Conservation (phyloP, 179 eudicot genomes). For the Silene coronaria region DNA sequence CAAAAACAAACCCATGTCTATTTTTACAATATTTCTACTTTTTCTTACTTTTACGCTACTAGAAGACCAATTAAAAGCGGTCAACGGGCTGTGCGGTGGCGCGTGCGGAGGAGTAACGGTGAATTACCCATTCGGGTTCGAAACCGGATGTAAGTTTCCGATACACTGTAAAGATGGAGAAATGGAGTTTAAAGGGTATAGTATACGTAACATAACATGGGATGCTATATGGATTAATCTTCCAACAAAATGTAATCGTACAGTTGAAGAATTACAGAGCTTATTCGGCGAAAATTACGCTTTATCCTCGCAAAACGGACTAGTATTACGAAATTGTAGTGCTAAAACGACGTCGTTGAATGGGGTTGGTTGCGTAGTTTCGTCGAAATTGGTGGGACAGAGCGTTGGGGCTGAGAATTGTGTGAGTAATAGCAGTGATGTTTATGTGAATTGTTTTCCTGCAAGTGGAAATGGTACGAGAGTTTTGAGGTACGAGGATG, state of each 20-base stretch:
- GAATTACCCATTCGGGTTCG: constrained; percentile 69
- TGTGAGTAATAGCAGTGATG: neutral
- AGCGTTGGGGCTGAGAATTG: constrained; percentile 18
- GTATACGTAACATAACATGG: constrained; percentile 41
- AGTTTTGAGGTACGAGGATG: constrained; percentile 26
- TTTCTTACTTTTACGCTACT: neutral
- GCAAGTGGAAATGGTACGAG: neutral
- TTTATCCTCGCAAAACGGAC: constrained; percentile 33
- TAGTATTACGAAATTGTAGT: constrained; percentile 40
- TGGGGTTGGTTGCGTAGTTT: constrained; percentile 32
- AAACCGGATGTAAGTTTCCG: constrained; percentile 35
- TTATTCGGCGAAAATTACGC: constrained; percentile 41
- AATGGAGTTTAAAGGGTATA: constrained; percentile 27
- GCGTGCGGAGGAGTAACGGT: constrained; percentile 33
- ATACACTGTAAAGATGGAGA: constrained; percentile 35
- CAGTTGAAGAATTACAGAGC: constrained; percentile 11
- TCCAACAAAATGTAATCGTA: constrained; percentile 48
- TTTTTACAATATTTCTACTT: neutral
- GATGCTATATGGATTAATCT: constrained; percentile 36
- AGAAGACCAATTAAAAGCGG: neutral
- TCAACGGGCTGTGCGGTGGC: neutral
- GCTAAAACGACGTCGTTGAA: neutral
- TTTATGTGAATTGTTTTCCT: constrained; percentile 42
- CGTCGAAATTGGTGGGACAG: constrained; percentile 21
- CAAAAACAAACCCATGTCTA: neutral